Evolutionary conservation across 1,139 yeast genomes (phyloP).

Genomic region (Taiozyma sp.): DNA sequence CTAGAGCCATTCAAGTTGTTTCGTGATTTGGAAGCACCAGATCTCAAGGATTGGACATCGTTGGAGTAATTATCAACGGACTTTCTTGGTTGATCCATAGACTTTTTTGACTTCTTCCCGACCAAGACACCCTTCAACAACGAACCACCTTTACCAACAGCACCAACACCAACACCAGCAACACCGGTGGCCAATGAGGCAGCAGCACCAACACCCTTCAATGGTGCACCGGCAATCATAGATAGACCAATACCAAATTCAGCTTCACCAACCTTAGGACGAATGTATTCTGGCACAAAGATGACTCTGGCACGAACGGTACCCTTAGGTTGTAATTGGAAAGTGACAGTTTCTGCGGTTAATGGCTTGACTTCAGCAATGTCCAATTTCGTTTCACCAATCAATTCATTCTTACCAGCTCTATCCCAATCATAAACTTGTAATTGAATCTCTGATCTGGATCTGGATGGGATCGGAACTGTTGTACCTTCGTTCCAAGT

Average conservation of each 20-base stretch:
- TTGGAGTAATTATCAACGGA: slow-evolving; percentile 8
- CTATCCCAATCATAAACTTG: slow-evolving; percentile 73
- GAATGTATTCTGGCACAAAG: slow-evolving; percentile 61
- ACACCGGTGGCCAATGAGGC: slow-evolving; percentile 34
- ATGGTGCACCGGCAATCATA: slow-evolving; percentile 40
- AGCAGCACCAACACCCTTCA: slow-evolving; percentile 41
- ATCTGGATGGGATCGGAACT: slow-evolving; percentile 59
- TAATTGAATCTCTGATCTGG: slow-evolving; percentile 42
- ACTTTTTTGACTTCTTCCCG: slow-evolving; percentile 21
- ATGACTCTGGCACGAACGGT: slow-evolving; percentile 43
- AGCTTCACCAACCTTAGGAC: slow-evolving; percentile 46
- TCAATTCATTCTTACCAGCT: slow-evolving; percentile 57
- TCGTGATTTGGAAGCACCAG: slow-evolving; percentile 6
- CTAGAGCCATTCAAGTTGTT: not conserved
- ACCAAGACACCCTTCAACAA: slow-evolving; percentile 36
- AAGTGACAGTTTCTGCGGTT: slow-evolving; percentile 39
- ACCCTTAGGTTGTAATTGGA: slow-evolving; percentile 58
- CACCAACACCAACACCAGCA: slow-evolving; percentile 36
- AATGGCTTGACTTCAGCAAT: slow-evolving; percentile 42
- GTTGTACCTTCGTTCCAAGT: slow-evolving; percentile 58
- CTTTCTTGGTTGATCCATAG: slow-evolving; percentile 15
- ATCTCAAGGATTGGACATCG: slow-evolving; percentile 16
- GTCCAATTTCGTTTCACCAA: slow-evolving; percentile 50
- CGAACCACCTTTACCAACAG: slow-evolving; percentile 31
- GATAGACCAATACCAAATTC: slow-evolving; percentile 39